Base-by-base conservation (phyloP, 2,329 filamentous ascomycete genomes). In the Calonectria henricotiae region DNA sequence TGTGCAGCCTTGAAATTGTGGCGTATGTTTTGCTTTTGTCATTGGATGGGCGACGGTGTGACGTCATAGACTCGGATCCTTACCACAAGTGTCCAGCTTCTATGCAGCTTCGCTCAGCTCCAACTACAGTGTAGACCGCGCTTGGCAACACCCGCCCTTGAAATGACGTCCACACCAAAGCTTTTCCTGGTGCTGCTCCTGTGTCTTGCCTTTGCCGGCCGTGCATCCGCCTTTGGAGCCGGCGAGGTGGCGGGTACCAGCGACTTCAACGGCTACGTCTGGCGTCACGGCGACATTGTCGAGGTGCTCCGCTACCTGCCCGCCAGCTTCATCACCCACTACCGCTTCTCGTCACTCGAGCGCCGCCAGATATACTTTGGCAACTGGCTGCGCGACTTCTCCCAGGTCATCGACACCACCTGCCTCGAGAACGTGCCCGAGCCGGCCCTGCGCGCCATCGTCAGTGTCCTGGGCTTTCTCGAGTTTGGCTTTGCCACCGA, bases 321-420 rank as follows among this genome's bases (percentile, higher is more conserved):
- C 5, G 77, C 75, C 8, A 82, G 80, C 74, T 82, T 84, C 70
- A 61, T 82, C 51, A 84, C 82, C 1, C 75, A 79, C 20, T 78
- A 82, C 67, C 78, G 81, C 63, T 84, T 84, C 75, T 83, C 82
- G 0, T 76, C 80, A 55, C 75, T 84, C 2, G 79, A 84, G 70
- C 79, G 82, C 32, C 80, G 81, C 81, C 83, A 81, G 46, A 76
- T 84, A 20, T 84, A 84, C 55, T 80, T 80, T 71, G 78, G 78
- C 8, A 80, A 80, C 68, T 80, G 78, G 78, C 85, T 94, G 47
- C 87, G 93, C 68, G 93, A 95, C 83, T 95, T 94, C 80, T 94
- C 91, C 11, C 92, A 94, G 78, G 92, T 93, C 41, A 87, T 94
- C 80, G 93, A 94, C 77, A 91, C 94, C 5, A 79, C 77, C 15